Conservation (phyloP, 2,329 filamentous ascomycete species). For the Alternaria dauci region DNA sequence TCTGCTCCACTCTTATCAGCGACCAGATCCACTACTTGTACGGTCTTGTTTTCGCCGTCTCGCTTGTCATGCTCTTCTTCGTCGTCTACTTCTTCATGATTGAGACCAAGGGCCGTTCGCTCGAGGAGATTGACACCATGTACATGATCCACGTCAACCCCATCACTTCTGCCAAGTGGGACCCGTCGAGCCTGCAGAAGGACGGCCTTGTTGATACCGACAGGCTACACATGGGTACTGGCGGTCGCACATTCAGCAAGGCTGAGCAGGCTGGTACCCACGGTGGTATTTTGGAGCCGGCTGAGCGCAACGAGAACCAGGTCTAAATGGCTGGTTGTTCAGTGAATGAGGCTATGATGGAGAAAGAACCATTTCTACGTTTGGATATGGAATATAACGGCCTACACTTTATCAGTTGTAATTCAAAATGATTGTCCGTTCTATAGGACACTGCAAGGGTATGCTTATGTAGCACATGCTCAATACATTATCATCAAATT, state of each 20-base stretch:
- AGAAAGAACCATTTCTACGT: neutral
- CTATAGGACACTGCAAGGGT: neutral
- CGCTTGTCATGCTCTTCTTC: slow-evolving; percentile 69
- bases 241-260: slow-evolving; percentile 46
- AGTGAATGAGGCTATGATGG: neutral
- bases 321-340: slow-evolving; percentile 18
- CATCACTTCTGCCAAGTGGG: slow-evolving; percentile 68
- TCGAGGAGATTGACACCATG: slow-evolving; percentile 80
- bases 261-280: slow-evolving; percentile 37
- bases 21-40: slow-evolving; percentile 74
- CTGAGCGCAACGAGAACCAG: slow-evolving; percentile 35
- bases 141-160: slow-evolving; percentile 72
- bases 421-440: neutral
- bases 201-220: slow-evolving; percentile 47
- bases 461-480: neutral
- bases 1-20: slow-evolving; percentile 83
- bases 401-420: slow-evolving; percentile 3
- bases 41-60: slow-evolving; percentile 76
- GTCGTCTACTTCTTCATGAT: slow-evolving; percentile 82
- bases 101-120: slow-evolving; percentile 74
- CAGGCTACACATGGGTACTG: slow-evolving; percentile 41
- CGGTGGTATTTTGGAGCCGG: slow-evolving; percentile 33
- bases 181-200: slow-evolving; percentile 35
- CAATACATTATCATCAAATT: neutral
- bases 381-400: neutral